Evolutionary conservation across 1,139 yeast genomes (phyloP), one percentile per base, ranked within the genome.

Genomic region (Diutina catenulata): DNA sequence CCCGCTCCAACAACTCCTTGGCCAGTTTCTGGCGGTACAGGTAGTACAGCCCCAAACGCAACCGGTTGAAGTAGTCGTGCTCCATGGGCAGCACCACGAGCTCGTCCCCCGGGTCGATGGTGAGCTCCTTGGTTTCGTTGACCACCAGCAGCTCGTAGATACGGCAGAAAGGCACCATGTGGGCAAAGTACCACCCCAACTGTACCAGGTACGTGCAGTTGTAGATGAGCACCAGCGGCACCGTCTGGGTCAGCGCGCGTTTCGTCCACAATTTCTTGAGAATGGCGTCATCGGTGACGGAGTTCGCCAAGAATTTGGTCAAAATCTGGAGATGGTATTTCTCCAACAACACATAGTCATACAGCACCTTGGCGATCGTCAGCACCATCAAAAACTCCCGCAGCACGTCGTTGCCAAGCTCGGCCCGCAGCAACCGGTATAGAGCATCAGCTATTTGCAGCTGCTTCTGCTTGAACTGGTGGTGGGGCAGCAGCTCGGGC

Each of bases 331-430:
- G 53, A 40, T 55, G 59, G 45, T 66, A 67, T 41, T 58, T 62
- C 39, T 67, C 73, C 43, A 67, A 50, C 24, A 66, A 49, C 38
- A 64, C 53, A 43, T 51, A 67, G 42, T 67, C 73, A 44, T 61
- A 60, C 1, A 68, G 57, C 5, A 62, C 61, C 42, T 63, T 64
- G 3, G 64, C 56, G 64, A 24, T 64, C 40, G 16, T 64, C 45
- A 4, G 42, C 32, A 31, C 35, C 35, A 8, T 45, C 37, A 16
- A 41, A 44, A 3, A 42, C 36, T 9, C 50, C 57, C 38, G 52
- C 64, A 24, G 62, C 62, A 25, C 37, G 4, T 24, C 37, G 13
- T 49, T 42, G 25, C 57, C 66, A 25, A 21, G 13, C 13, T 31
- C 35, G 5, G 61, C 68, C 35, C 50, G 55, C 38, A 55, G 57